Evolutionary conservation across 441 rosid genomes (phyloP).

Genomic region (Daphne laureola): DNA sequence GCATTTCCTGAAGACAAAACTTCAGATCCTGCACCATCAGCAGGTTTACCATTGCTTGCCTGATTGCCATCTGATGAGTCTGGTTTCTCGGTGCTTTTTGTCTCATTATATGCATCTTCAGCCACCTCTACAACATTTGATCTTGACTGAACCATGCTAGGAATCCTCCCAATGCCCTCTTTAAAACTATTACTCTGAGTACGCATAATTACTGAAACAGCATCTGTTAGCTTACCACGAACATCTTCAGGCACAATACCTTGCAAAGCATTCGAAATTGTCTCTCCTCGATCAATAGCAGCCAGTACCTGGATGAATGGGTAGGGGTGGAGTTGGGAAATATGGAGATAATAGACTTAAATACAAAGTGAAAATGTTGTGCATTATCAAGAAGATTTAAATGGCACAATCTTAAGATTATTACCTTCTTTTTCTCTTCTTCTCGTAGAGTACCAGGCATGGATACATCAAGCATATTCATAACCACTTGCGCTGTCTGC

Average conservation of each 20-base stretch:
- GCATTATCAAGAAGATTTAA: slow-evolving; percentile 4
- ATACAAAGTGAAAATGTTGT: background rate
- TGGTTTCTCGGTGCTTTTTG: slow-evolving; percentile 31
- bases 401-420: background rate
- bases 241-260: slow-evolving; percentile 96
- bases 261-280: slow-evolving; percentile 75
- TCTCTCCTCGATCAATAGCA: slow-evolving; percentile 88
- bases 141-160: slow-evolving; percentile 28
- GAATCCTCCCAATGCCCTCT: slow-evolving; percentile 28
- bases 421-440: slow-evolving; percentile 78
- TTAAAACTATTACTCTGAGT: slow-evolving; percentile 49
- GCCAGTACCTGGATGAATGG: slow-evolving; percentile 57
- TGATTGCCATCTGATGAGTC: slow-evolving; percentile 30
- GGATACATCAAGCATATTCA: slow-evolving; percentile 81
- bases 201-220: slow-evolving; percentile 59
- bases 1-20: slow-evolving; percentile 30
- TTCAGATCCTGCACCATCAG: slow-evolving; percentile 27
- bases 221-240: slow-evolving; percentile 66
- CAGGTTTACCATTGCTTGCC: slow-evolving; percentile 28
- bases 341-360: background rate
- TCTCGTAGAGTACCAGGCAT: slow-evolving; percentile 69
- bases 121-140: slow-evolving; percentile 36
- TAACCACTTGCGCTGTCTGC: slow-evolving; percentile 69
- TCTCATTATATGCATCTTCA: slow-evolving; percentile 33
- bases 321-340: background rate